Evolutionary conservation across 257 asterid genomes (phyloP).

Genomic region (Hygrophila difformis): DNA sequence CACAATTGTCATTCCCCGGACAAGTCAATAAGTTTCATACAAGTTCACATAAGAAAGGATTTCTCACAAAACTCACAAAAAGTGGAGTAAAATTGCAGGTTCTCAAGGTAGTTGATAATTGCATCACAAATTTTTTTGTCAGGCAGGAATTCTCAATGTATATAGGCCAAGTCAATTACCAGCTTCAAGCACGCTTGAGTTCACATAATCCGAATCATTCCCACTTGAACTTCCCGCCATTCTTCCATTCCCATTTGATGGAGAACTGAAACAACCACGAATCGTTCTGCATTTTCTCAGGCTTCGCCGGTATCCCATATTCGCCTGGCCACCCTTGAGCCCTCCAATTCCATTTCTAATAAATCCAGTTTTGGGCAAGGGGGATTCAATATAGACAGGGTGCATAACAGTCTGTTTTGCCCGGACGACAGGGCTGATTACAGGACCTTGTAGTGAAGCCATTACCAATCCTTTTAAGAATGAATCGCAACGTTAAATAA

Average conservation of each 20-base stretch:
- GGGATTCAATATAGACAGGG: slow-evolving; percentile 33
- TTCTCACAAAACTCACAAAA: no score
- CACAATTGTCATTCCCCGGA: no score
- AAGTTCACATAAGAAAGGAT: background rate
- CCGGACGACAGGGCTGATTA: slow-evolving; percentile 54
- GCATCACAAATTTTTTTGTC: slow-evolving; percentile 9
- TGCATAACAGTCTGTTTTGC: slow-evolving; percentile 44
- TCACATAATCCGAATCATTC: slow-evolving; percentile 76
- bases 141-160: no score
- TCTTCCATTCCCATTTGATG: slow-evolving; percentile 85
- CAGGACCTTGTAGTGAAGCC: slow-evolving; percentile 72
- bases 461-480: slow-evolving; percentile 38
- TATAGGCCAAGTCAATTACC: slow-evolving; percentile 33
- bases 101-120: no score
- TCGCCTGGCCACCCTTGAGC: slow-evolving; percentile 24
- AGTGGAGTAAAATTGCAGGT: no score
- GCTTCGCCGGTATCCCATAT: slow-evolving; percentile 19
- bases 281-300: slow-evolving; percentile 28
- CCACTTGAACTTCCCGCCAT: slow-evolving; percentile 68
- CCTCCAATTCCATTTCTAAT: slow-evolving; percentile 48
- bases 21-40: no score
- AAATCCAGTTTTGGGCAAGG: slow-evolving; percentile 37
- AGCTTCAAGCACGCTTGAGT: slow-evolving; percentile 87
- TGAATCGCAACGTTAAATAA: no score
- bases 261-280: slow-evolving; percentile 63